These are phyloP conservation scores for Paspalum notatum DNA, from an alignment of 176 grass and related monocot genomes.

Conservation along the genomic window DNA sequence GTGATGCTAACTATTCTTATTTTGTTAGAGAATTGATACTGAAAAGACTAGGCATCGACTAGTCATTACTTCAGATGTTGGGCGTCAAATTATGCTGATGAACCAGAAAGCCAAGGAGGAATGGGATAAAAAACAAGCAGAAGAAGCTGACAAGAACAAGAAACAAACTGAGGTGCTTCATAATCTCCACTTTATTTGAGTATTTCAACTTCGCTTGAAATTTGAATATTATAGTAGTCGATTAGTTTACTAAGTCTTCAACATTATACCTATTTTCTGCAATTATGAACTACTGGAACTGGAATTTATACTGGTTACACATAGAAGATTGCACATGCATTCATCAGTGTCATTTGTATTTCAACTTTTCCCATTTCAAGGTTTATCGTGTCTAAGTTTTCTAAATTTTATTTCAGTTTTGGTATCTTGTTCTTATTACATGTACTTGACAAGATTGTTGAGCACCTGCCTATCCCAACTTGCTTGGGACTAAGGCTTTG, in stretches of 20 bases:
- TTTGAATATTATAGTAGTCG: not conserved
- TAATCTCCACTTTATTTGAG: slow-evolving; percentile 17
- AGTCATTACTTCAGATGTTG: slow-evolving; percentile 92
- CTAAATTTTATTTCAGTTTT: slow-evolving; percentile 16
- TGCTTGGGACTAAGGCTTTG: not conserved
- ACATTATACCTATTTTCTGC: slow-evolving; percentile 10
- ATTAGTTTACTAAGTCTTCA: slow-evolving; percentile 15
- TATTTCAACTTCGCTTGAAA: slow-evolving; percentile 25
- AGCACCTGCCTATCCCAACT: not conserved
- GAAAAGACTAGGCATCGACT: slow-evolving; percentile 86
- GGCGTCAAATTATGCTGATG: slow-evolving; percentile 76
- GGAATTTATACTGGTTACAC: slow-evolving; percentile 28
- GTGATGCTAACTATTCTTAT: slow-evolving; percentile 38
- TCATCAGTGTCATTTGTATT: slow-evolving; percentile 24
- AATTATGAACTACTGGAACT: not conserved
- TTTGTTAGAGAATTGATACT: slow-evolving; percentile 76
- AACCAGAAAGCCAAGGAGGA: slow-evolving; percentile 97
- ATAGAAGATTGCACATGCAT: not conserved
- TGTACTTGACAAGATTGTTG: slow-evolving; percentile 22
- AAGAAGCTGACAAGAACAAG: slow-evolving; percentile 77
- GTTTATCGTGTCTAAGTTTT: not conserved
- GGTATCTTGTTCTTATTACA: slow-evolving; percentile 1
- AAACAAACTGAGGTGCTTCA: slow-evolving; percentile 86
- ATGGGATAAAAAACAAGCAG: slow-evolving; percentile 93
- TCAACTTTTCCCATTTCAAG: not conserved